Conservation (phyloP, 2,329 filamentous ascomycete species). For the Capronia americana region DNA sequence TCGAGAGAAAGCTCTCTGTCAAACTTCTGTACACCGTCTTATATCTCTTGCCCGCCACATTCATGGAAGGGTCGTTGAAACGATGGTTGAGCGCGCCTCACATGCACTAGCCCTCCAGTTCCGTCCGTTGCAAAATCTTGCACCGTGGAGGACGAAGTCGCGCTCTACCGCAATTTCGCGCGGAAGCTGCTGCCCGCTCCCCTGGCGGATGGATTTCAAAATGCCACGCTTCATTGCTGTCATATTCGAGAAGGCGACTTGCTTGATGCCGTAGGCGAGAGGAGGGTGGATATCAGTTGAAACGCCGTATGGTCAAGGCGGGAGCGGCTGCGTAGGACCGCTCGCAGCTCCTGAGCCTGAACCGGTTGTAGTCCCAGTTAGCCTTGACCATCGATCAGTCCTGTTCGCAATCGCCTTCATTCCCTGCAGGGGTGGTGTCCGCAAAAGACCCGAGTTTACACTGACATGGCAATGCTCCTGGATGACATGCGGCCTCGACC, state of each 20-base stretch:
- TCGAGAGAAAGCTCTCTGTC: slow-evolving; percentile 1
- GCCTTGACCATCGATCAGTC: neutral
- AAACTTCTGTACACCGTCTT: neutral
- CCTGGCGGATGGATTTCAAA: slow-evolving; percentile 32
- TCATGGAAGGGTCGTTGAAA: neutral
- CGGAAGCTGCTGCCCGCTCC: slow-evolving; percentile 26
- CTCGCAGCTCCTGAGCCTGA: neutral
- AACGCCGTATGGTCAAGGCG: neutral
- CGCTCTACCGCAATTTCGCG: slow-evolving; percentile 25
- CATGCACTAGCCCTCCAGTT: neutral
- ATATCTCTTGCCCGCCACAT: neutral
- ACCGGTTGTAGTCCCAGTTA: neutral
- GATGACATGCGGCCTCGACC: neutral
- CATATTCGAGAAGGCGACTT: slow-evolving; percentile 25
- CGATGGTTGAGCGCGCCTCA: slow-evolving; percentile 1
- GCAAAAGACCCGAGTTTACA: neutral
- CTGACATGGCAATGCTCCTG: neutral
- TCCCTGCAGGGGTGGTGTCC: neutral
- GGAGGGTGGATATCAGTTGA: neutral
- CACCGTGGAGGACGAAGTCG: neutral
- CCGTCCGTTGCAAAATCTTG: neutral
- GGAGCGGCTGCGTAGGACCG: slow-evolving; percentile 17
- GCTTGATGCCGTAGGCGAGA: neutral
- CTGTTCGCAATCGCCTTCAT: neutral
- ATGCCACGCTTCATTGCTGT: slow-evolving; percentile 12